These are phyloP conservation scores for Circinella minor DNA, from an alignment of 371 early-diverging fungal genomes.

Conservation along the genomic window DNA sequence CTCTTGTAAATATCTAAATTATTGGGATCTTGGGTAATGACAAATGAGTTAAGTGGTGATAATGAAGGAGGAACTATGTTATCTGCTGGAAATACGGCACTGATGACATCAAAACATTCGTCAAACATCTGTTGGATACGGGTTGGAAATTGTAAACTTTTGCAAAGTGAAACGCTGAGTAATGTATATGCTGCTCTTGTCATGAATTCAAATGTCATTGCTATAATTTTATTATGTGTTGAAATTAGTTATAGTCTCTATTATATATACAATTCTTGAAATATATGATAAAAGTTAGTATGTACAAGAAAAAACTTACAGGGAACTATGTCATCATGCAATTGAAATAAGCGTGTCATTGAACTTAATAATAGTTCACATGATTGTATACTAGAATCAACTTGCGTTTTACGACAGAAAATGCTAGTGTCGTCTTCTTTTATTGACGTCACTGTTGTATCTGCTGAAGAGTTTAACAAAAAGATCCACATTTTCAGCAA, in stretches of 20 bases:
- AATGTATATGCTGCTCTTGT: not conserved
- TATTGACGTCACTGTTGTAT: not conserved
- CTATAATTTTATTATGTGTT: not conserved
- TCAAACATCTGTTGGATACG: not conserved
- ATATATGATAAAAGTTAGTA: too few relatives aligned
- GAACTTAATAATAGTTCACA: not conserved
- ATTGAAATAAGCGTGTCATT: not conserved
- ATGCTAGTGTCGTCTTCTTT: not conserved
- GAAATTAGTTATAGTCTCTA: too few relatives aligned
- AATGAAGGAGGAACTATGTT: conserved; percentile 9
- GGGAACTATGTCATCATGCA: not conserved
- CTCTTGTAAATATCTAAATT: not conserved
- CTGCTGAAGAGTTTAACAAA: not conserved
- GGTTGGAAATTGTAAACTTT: not conserved
- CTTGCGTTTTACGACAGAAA: not conserved
- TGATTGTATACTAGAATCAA: not conserved
- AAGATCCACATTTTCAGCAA: not conserved
- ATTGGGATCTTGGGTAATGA: not conserved
- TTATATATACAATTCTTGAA: too few relatives aligned
- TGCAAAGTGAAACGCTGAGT: not conserved
- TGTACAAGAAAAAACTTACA: not conserved
- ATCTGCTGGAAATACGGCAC: not conserved
- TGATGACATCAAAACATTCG: not conserved
- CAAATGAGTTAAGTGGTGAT: conserved; percentile 8
- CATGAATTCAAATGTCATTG: not conserved